Base-by-base conservation (phyloP, 1,284 basidiomycete genomes). In the Microbotryum silenes-acaulis region DNA sequence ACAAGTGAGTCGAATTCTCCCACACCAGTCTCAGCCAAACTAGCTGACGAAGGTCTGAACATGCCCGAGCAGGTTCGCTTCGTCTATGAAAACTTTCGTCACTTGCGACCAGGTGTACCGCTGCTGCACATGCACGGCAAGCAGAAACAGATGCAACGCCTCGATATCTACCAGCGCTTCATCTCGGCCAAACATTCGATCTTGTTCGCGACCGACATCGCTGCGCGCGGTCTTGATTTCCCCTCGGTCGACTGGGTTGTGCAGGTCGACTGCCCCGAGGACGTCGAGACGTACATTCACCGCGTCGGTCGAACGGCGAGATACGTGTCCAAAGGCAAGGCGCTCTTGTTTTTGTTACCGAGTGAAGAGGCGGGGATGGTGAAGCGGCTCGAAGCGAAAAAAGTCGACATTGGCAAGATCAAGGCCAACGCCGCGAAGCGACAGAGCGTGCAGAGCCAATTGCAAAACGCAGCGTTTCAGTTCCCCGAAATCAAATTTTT, bases 201-300 rank as follows among this genome's bases (percentile, higher is more conserved):
- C 6, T 79, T 96, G 44, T 86, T 97, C 72, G 91, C 91, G 42
- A 99, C 94, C n/a, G 94, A 99, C 75, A 88, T 98, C 69, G 94
- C 96, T 29, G 92, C 94, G 3, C 85, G 96, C 60, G 94, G 94
- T 16, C 81, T 99, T 62, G 96, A 99, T 77, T 98, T 99, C 75
- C 93, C 96, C 4, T 83, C 89, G 0, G 87, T 99, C 29, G 91
- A 97, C 75, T 98, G 96, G 94, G 94, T 99, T 14, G 76, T 98
- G 44, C 96, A 99, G 75, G 79, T 93, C n/a, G 94, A 99, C 75
- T 91, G 89, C 27, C 94, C 94, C 0, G 94, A 98, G 76, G 93
- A 97, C 73, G 89, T 87, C n/a, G 93, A 96, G 64, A 97, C 91
- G 14, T 98, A 99, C 75, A 91, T 98, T 53, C 94, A 99, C 75